Evolutionary conservation across 139 green algal species (phyloP).

Genomic region (Chlamydomonas applanata): DNA sequence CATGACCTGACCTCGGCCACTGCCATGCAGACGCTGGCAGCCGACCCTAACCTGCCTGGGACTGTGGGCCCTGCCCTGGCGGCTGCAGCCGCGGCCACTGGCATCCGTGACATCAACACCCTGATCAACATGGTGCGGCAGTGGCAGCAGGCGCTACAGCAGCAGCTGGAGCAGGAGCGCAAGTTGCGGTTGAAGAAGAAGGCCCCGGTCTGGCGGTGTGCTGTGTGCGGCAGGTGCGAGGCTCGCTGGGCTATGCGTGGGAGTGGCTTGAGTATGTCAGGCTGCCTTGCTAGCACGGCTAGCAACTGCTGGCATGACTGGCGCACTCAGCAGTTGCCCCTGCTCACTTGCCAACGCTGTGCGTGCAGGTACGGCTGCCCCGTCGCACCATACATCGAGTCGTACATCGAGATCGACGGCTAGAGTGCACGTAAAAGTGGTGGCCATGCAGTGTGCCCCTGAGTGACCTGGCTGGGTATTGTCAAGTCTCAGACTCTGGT

Average conservation of each 20-base stretch:
- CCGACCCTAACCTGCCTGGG: conserved; percentile 4
- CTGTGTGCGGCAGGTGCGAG: conserved; percentile 31
- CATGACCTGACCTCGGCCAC: conserved; percentile 23
- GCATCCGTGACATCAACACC: neutral
- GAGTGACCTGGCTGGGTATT: no score
- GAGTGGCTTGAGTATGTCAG: no score
- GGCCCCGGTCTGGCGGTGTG: conserved; percentile 39
- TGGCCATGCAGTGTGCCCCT: no score
- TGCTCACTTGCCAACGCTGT: no score
- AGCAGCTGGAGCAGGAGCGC: conserved; percentile 34
- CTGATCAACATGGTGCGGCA: conserved; percentile 30
- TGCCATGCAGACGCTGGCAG: conserved; percentile 19
- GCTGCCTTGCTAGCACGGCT: no score
- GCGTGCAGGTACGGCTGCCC: conserved; percentile 44
- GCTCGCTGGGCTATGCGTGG: no score
- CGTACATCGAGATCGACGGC: conserved; percentile 35
- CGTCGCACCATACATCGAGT: conserved; percentile 47
- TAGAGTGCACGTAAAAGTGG: no score
- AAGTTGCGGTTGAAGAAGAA: conserved; percentile 21
- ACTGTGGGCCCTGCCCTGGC: conserved; percentile 11
- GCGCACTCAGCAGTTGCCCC: no score
- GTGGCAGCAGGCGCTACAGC: conserved; percentile 28
- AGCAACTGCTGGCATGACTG: no score
- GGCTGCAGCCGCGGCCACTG: neutral
- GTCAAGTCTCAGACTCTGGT: no score